Conservation (phyloP, 805 yeast species). For the Cyberlindnera mycetangii region DNA sequence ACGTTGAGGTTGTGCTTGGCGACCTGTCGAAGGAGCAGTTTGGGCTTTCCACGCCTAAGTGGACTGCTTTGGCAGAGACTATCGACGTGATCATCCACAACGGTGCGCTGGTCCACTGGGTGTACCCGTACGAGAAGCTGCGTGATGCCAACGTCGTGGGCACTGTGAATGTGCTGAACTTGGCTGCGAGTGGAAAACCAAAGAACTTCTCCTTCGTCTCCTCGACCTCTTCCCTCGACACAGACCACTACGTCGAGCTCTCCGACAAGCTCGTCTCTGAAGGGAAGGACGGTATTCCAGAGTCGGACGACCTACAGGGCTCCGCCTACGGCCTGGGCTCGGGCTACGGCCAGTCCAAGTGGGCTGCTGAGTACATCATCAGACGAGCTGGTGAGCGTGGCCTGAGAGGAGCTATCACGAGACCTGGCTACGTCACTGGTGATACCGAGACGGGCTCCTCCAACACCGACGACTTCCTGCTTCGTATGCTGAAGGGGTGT, state of each 20-base stretch:
- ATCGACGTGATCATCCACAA: conserved; percentile 89
- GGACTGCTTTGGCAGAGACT: conserved; percentile 53
- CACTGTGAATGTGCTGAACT: conserved; percentile 75
- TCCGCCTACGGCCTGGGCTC: conserved; percentile 79
- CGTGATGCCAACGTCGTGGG: conserved; percentile 93
- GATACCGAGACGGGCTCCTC: conserved; percentile 79
- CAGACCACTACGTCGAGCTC: conserved; percentile 70
- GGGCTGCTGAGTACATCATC: conserved; percentile 92
- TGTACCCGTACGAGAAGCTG: conserved; percentile 85
- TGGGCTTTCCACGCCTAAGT: conserved; percentile 57
- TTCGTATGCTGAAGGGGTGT: conserved; percentile 93
- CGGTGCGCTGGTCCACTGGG: conserved; percentile 99
- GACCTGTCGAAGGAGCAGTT: conserved; percentile 71
- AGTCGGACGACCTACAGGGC: conserved; percentile 79
- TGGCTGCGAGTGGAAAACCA: conserved; percentile 73
- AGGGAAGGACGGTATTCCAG: conserved; percentile 74
- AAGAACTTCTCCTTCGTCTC: conserved; percentile 90
- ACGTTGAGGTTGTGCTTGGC: conserved; percentile 75
- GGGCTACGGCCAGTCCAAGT: conserved; percentile 97
- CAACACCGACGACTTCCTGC: conserved; percentile 93
- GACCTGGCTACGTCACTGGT: conserved; percentile 97
- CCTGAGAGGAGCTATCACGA: conserved; percentile 78
- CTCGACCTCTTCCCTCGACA: conserved; percentile 90
- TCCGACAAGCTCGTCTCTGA: conserved; percentile 66
- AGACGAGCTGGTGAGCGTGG: conserved; percentile 89